Evolutionary conservation across 2,329 filamentous ascomycete genomes (phyloP).

Genomic region (Trichoderma koningii): DNA sequence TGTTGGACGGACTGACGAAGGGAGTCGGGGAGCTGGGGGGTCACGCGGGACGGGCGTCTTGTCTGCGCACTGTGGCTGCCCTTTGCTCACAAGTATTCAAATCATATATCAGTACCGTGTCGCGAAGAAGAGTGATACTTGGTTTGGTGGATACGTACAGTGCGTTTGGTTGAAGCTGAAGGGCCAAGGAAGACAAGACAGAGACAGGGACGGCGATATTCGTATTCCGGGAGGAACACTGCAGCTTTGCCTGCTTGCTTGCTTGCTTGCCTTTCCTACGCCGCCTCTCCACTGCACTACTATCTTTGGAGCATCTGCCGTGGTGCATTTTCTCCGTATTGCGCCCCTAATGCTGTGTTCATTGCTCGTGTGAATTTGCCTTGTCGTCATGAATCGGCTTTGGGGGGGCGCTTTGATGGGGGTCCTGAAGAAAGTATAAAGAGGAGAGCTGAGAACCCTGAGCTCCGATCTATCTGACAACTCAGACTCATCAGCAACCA

Average conservation of each 20-base stretch:
- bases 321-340: conserved; percentile 20
- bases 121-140: not conserved
- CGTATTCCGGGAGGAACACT: conserved; percentile 29
- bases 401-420: not conserved
- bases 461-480: not conserved
- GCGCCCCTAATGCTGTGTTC: not conserved
- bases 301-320: conserved; percentile 3
- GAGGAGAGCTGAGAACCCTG: conserved; percentile 3
- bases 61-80: conserved; percentile 17
- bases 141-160: not conserved
- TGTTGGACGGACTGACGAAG: not conserved
- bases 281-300: conserved; percentile 19
- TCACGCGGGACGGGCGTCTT: conserved; percentile 10
- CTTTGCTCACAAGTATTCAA: not conserved
- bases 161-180: not conserved
- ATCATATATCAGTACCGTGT: not conserved
- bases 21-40: conserved; percentile 6
- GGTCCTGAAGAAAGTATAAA: conserved; percentile 11
- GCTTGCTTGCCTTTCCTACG: not conserved
- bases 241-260: conserved; percentile 11
- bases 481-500: not conserved
- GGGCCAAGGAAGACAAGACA: conserved; percentile 5
- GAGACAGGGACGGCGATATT: conserved; percentile 3
- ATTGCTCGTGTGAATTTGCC: not conserved
- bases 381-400: conserved; percentile 23